Percentiles rank a stretch among this genome's conserved stretches.
Conservation (phyloP, 192 early-diverging fungal genomes). For the Coemansia furcata region DNA sequence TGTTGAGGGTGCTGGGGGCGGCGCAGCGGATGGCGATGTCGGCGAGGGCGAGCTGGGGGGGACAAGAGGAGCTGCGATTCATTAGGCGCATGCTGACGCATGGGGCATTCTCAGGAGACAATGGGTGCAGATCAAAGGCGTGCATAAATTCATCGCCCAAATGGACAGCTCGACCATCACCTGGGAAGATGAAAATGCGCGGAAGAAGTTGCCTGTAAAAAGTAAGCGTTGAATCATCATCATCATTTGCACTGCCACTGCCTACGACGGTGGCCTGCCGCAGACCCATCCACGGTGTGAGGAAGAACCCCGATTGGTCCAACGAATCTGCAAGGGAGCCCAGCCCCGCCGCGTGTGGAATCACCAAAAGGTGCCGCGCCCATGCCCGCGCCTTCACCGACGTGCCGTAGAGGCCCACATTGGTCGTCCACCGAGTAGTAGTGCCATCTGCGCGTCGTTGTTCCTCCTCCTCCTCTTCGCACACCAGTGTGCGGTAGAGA, state of each 20-base stretch:
- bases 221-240: background rate
- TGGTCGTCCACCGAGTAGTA: constrained; percentile 10
- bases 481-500: constrained; percentile 11
- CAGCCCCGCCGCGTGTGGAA: background rate
- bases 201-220: background rate
- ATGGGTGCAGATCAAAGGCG: background rate
- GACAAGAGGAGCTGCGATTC: background rate
- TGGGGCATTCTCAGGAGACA: background rate
- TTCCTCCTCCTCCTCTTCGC: constrained; percentile 7
- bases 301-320: background rate
- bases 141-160: background rate
- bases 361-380: constrained; percentile 7
- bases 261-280: too few species aligned
- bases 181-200: background rate
- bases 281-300: too few species aligned
- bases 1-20: background rate
- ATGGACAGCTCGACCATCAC: background rate
- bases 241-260: background rate
- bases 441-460: too few species aligned
- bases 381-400: background rate
- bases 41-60: background rate
- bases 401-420: background rate
- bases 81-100: background rate
- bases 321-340: background rate
- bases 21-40: background rate